Base-by-base conservation (phyloP, 371 early-diverging fungal species). In the Nematocida homosporus region DNA sequence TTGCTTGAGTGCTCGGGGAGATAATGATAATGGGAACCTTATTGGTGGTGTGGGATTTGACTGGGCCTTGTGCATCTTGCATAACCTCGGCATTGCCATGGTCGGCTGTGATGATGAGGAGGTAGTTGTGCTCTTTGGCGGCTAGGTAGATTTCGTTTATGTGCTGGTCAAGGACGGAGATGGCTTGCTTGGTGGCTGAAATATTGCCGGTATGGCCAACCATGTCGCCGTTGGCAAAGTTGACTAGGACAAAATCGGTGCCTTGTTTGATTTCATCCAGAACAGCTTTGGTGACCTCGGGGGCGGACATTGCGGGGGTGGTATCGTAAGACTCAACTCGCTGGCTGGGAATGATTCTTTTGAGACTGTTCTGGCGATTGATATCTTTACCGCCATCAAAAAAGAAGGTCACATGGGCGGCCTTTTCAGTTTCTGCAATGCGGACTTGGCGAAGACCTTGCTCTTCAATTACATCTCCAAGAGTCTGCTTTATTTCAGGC, bases 331-430 rank as follows among this genome's bases (percentile, higher is more conserved):
- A 93, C 37, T 94, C 91, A 1, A 97, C 98, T 84, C 90, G 90
- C 61, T 94, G 94, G 50, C 92, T 91, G 30, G 89, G 85, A 57
- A 94, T 86, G 85, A 97, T 81, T 72, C 88, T 89, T 72, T 96
- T 91, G 52, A 90, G 88, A 86, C 97, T 97, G 56, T 84, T 83
- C 35, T 83, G 66, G 83, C 90, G 93, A 81, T 90, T 89, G 48
- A 89, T 88, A 84, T 95, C 95, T 34, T 88, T 86, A 48, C 96
- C 96, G 64, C 99, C 99, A 86, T 97, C 95, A 87, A 97, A 97
- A 90, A 99, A 99, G 89, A 96, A 99, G 56, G 99, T 99, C 41
- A 99, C 98, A 85, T 99, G 99, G 25, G 99, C 97, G 83, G 93
- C 94, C 87, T 99, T 99, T 83, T 99, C 99, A 8, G 97, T 96